phyloP scores from a whole-genome alignment of 805 yeast species.

The Vanderwaltozyma polyspora region DNA sequence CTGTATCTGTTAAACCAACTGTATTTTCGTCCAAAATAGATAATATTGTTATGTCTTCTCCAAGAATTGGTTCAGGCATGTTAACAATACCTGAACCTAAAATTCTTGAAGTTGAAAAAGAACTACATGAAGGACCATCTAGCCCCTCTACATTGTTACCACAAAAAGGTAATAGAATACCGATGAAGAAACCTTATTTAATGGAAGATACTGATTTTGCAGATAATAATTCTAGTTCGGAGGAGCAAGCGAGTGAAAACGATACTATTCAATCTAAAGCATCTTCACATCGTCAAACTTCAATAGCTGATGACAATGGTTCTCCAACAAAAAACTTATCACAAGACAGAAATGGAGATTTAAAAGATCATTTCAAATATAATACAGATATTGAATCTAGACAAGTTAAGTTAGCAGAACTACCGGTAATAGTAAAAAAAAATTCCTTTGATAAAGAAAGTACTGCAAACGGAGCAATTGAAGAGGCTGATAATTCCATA shows the following conservation, averaged over 20 bases:
- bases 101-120: conserved; percentile 31
- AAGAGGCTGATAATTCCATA: neutral
- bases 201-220: conserved; percentile 4
- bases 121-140: conserved; percentile 30
- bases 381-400: neutral
- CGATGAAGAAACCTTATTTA: conserved; percentile 26
- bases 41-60: conserved; percentile 7
- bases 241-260: neutral
- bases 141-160: conserved; percentile 27
- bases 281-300: conserved; percentile 14
- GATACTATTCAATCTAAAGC: neutral
- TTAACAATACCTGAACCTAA: conserved; percentile 34
- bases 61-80: conserved; percentile 36
- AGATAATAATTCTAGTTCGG: conserved; percentile 1
- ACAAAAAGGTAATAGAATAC: conserved; percentile 24
- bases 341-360: conserved; percentile 9
- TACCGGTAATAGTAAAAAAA: conserved; percentile 1
- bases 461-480: too few relatives aligned
- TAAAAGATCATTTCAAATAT: neutral
- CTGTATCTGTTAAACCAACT: neutral
- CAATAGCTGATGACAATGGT: conserved; percentile 25
- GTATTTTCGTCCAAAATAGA: neutral
- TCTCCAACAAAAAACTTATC: conserved; percentile 21
- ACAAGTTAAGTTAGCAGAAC: neutral
- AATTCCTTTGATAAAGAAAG: too few relatives aligned